These are phyloP conservation scores for Cyberlindnera bimundalis DNA, from an alignment of 805 yeast species.

Conservation along the genomic window DNA sequence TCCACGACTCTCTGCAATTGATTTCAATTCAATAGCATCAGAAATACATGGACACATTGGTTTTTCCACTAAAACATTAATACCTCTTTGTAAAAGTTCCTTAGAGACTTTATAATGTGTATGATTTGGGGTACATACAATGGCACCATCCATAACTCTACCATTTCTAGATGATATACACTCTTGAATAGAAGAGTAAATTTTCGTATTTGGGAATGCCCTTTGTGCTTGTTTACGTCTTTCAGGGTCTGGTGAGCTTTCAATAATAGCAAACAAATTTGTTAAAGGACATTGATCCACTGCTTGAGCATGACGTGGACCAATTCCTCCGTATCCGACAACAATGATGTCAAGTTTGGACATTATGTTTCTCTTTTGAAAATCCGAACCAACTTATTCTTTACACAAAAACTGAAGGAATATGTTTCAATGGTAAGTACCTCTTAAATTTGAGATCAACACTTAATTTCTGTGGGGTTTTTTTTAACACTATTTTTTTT, in stretches of 20 bases:
- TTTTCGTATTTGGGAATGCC: constrained; percentile 9
- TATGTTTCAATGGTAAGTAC: too few relatives aligned
- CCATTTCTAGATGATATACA: constrained; percentile 3
- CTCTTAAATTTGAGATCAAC: too few relatives aligned
- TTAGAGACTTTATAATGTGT: constrained; percentile 14
- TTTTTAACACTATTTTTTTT: too few relatives aligned
- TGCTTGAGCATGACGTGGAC: constrained; percentile 20
- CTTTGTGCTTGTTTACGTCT: constrained; percentile 8
- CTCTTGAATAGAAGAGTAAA: constrained; percentile 11
- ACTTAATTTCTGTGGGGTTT: too few relatives aligned
- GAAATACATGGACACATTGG: constrained; percentile 18
- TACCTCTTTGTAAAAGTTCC: constrained; percentile 7
- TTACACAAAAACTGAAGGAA: too few relatives aligned
- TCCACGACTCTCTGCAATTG: constrained; percentile 7
- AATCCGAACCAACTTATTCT: too few relatives aligned
- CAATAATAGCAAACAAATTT: constrained; percentile 15
- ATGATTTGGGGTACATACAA: constrained; percentile 23
- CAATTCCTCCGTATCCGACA: constrained; percentile 21
- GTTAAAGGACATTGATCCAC: constrained; percentile 15
- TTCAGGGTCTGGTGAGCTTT: constrained; percentile 11
- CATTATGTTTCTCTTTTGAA: too few relatives aligned
- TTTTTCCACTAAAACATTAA: constrained; percentile 19
- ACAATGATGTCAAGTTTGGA: constrained; percentile 14
- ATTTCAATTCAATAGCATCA: constrained; percentile 13
- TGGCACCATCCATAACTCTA: constrained; percentile 16